These are phyloP conservation scores for Pyrus hybrid DNA, from an alignment of 331 rosid genomes.

Conservation along the genomic window DNA sequence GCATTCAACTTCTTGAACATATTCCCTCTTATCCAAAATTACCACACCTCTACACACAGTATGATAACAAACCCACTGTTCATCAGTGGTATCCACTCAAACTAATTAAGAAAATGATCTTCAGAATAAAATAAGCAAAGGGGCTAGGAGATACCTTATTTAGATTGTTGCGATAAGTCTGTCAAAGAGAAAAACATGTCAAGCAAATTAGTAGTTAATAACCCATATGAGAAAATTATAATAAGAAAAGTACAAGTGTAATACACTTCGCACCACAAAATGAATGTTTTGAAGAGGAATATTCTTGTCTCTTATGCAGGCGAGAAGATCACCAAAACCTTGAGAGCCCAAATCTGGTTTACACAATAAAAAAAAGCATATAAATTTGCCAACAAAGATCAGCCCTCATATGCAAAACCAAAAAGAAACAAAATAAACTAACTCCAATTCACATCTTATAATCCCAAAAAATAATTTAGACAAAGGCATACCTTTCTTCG, in stretches of 20 bases:
- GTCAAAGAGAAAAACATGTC: slow-evolving; percentile 14
- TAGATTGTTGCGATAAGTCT: slow-evolving; percentile 89
- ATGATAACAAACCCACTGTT: background rate
- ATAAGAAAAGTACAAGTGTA: slow-evolving; percentile 5
- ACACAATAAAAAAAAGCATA: background rate
- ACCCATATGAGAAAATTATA: background rate
- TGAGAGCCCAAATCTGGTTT: slow-evolving; percentile 74
- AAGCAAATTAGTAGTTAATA: slow-evolving; percentile 13
- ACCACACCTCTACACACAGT: background rate
- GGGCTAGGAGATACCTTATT: slow-evolving; percentile 63
- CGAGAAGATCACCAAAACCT: slow-evolving; percentile 87
- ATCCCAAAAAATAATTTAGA: background rate
- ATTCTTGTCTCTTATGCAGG: slow-evolving; percentile 73
- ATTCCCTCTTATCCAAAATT: background rate
- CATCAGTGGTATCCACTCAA: background rate
- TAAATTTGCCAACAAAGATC: slow-evolving; percentile 8
- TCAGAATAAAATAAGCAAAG: background rate
- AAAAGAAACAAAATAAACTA: background rate
- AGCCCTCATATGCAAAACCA: slow-evolving; percentile 10
- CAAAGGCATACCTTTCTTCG: slow-evolving; percentile 50
- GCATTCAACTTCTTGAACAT: background rate
- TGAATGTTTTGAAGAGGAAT: slow-evolving; percentile 83
- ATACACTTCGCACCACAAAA: slow-evolving; percentile 68
- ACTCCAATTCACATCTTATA: background rate
- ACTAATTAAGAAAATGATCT: background rate